Conservation (phyloP, 1,284 basidiomycete species). For the Acaromyces ingoldii region DNA sequence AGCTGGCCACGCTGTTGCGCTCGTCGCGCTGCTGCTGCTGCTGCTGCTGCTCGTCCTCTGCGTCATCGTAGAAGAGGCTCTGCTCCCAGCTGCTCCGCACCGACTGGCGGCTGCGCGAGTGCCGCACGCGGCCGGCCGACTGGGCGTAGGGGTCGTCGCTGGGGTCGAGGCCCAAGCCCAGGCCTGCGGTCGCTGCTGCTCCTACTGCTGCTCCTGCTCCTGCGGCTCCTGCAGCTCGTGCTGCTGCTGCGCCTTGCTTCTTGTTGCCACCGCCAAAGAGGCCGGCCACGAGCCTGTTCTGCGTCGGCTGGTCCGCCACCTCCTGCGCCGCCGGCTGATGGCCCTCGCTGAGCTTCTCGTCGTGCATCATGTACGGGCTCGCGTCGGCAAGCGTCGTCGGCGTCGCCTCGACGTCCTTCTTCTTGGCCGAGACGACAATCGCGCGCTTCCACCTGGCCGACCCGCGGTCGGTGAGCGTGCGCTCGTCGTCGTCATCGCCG, state of each 20-base stretch:
- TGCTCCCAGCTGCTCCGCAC: slow-evolving; percentile 37
- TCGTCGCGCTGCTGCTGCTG: not conserved
- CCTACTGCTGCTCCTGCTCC: not conserved
- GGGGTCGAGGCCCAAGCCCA: slow-evolving; percentile 1
- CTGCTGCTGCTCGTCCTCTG: not conserved
- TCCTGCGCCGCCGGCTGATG: not conserved
- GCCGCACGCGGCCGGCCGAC: not conserved
- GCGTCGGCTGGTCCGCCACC: not conserved
- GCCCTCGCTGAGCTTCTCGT: slow-evolving; percentile 2
- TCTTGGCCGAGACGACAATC: slow-evolving; percentile 13
- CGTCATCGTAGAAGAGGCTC: slow-evolving; percentile 26
- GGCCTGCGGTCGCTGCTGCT: not conserved
- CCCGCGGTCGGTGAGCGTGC: slow-evolving; percentile 22
- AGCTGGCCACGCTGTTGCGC: not conserved
- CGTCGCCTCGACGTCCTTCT: slow-evolving; percentile 13
- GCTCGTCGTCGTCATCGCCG: slow-evolving; percentile 29
- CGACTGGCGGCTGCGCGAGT: slow-evolving; percentile 5
- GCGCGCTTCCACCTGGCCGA: slow-evolving; percentile 6
- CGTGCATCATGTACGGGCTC: slow-evolving; percentile 15
- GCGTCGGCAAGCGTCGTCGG: slow-evolving; percentile 3
- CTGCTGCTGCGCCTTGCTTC: not conserved
- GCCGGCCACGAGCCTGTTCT: not conserved
- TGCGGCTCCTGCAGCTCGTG: no score
- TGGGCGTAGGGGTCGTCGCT: slow-evolving; percentile 11
- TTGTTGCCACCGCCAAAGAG: slow-evolving; percentile 2